phyloP scores from a whole-genome alignment of 1,284 basidiomycete species.

The Lignosus rhinocerotis region DNA sequence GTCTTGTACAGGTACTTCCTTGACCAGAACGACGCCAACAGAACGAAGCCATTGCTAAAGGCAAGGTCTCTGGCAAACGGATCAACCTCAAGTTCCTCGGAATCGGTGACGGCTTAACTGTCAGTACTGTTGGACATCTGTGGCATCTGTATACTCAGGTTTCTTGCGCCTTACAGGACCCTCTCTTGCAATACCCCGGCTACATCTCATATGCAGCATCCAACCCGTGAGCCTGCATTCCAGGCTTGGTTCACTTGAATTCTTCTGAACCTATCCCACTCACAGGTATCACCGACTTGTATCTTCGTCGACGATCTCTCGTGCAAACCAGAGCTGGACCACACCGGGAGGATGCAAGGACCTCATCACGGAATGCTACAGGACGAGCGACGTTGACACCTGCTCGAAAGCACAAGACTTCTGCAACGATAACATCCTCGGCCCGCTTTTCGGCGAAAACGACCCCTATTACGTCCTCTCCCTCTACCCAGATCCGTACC shows the following conservation, averaged over 20 bases:
- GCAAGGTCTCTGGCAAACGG: conserved; percentile 44
- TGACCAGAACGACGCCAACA: conserved; percentile 63
- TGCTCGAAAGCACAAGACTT: conserved; percentile 56
- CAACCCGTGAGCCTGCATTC: conserved; percentile 39
- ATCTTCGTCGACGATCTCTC: conserved; percentile 39
- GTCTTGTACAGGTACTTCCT: conserved; percentile 48
- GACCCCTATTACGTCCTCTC: conserved; percentile 56
- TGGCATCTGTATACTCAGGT: neutral
- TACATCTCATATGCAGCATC: conserved; percentile 55
- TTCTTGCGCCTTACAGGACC: conserved; percentile 31
- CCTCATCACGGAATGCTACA: conserved; percentile 55
- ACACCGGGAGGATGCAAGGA: conserved; percentile 49
- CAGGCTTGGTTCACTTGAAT: neutral
- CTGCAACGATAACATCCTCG: conserved; percentile 57
- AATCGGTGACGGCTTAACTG: conserved; percentile 64
- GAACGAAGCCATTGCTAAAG: conserved; percentile 55
- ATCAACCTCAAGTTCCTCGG: conserved; percentile 67
- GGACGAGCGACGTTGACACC: conserved; percentile 43
- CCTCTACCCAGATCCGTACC: conserved; percentile 53
- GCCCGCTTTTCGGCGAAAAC: conserved; percentile 49
- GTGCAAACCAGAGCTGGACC: conserved; percentile 48
- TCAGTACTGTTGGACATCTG: conserved; percentile 24
- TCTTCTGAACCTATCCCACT: neutral
- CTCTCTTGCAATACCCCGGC: conserved; percentile 56
- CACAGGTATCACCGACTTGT: conserved; percentile 52